A percentile compares a stretch with the other conserved stretches of the same genome.
These are phyloP conservation scores for Rhododendron ferrugineum DNA, from an alignment of 148 eudicot species.

Conservation along the genomic window DNA sequence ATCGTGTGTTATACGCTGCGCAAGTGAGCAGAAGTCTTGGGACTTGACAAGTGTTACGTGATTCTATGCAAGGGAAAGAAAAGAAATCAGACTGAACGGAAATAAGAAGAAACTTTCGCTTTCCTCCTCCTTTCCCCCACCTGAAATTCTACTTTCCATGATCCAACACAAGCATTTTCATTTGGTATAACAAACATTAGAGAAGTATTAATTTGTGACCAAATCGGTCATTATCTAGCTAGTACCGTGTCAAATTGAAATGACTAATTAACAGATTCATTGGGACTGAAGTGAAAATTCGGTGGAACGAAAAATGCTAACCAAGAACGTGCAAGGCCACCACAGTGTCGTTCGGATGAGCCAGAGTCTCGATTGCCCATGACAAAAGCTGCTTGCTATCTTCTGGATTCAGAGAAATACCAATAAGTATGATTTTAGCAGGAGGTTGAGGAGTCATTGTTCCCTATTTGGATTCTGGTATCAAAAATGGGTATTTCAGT, in stretches of 20 bases:
- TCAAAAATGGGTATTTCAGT: background rate
- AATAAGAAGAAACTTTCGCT: background rate
- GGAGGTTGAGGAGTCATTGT: constrained; percentile 2
- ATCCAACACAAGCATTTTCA: background rate
- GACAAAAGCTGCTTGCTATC: background rate
- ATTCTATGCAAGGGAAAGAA: no score
- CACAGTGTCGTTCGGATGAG: background rate
- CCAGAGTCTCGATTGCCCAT: background rate
- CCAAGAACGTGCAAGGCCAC: background rate
- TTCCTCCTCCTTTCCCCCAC: background rate
- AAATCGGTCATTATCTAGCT: background rate
- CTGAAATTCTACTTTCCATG: background rate
- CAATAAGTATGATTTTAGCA: background rate
- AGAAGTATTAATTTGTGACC: background rate
- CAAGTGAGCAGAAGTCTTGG: no score
- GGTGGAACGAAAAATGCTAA: background rate
- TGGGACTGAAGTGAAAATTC: background rate
- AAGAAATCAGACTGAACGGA: background rate
- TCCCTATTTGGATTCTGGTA: background rate
- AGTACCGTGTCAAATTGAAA: background rate
- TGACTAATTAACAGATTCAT: background rate
- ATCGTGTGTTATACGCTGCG: background rate
- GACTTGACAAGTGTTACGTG: background rate
- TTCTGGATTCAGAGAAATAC: background rate
- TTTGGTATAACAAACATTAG: background rate